phyloP scores from a whole-genome alignment of 495 filamentous ascomycete species.

The Tuber calosporum region DNA sequence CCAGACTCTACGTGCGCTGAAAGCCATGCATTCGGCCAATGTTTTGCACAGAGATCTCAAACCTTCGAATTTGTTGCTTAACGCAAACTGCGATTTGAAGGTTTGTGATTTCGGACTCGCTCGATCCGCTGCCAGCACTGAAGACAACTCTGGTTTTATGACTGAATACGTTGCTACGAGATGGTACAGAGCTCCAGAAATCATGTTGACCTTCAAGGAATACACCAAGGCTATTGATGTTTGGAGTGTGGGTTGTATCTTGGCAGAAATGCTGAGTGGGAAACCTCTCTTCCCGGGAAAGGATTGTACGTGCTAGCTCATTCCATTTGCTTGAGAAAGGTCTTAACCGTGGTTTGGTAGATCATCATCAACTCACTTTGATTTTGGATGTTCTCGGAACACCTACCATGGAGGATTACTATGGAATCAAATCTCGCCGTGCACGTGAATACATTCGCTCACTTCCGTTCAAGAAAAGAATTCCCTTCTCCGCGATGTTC shows the following conservation, averaged over 20 bases:
- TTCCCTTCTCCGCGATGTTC: conserved; percentile 94
- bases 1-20: conserved; percentile 94
- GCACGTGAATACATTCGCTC: conserved; percentile 98
- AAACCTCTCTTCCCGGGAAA: conserved; percentile 99
- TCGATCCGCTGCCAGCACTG: conserved; percentile 81
- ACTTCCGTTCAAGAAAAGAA: conserved; percentile 99
- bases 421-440: conserved; percentile 97
- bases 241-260: conserved; percentile 97
- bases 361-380: conserved; percentile 96
- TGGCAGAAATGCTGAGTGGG: conserved; percentile 99
- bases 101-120: conserved; percentile 98
- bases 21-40: conserved; percentile 99
- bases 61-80: conserved; percentile 91
- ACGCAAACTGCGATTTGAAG: conserved; percentile 98
- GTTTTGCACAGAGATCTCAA: conserved; percentile 97
- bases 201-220: conserved; percentile 99
- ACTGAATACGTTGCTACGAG: conserved; percentile 99
- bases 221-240: conserved; percentile 99
- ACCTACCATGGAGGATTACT: conserved; percentile 99
- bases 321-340: conserved; percentile 9
- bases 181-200: conserved; percentile 98
- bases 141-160: conserved; percentile 99
- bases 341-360: conserved; percentile 45
- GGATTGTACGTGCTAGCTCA: conserved; percentile 64
- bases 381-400: conserved; percentile 98